These are phyloP conservation scores for Arthrobotrys conoides DNA, from an alignment of 2,329 filamentous ascomycete genomes.

Conservation along the genomic window DNA sequence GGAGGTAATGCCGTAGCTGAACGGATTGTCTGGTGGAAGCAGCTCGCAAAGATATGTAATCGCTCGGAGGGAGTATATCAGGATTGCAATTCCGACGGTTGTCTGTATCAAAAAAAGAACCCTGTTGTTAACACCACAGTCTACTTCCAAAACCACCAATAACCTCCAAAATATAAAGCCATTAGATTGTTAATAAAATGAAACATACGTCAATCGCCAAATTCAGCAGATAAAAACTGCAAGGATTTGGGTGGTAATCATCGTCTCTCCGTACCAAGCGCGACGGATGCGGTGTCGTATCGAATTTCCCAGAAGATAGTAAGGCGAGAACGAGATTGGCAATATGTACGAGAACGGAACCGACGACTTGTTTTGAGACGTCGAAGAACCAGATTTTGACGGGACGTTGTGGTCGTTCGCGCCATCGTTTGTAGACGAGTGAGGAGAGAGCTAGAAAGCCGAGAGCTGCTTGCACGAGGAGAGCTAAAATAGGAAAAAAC, in stretches of 20 bases:
- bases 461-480: conserved; percentile 89
- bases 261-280: conserved; percentile 67
- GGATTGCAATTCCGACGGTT: conserved; percentile 93
- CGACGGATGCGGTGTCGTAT: conserved; percentile 73
- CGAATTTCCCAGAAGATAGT: conserved; percentile 88
- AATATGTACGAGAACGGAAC: conserved; percentile 88
- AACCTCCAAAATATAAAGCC: neutral
- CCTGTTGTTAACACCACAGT: conserved; percentile 35
- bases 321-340: conserved; percentile 97
- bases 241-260: conserved; percentile 86
- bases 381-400: conserved; percentile 98
- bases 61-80: conserved; percentile 87
- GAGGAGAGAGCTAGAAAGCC: conserved; percentile 86
- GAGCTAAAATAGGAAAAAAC: conserved; percentile 68
- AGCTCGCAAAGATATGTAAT: conserved; percentile 76
- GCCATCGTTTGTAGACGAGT: conserved; percentile 92
- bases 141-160: neutral
- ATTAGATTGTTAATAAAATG: neutral
- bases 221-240: conserved; percentile 95
- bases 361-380: conserved; percentile 96
- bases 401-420: conserved; percentile 90
- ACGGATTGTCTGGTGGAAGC: conserved; percentile 54
- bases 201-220: conserved; percentile 90
- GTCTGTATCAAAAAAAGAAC: conserved; percentile 73
- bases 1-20: conserved; percentile 75